Conservation (phyloP, 2,329 filamentous ascomycete genomes). For the Scorias spongiosa region DNA sequence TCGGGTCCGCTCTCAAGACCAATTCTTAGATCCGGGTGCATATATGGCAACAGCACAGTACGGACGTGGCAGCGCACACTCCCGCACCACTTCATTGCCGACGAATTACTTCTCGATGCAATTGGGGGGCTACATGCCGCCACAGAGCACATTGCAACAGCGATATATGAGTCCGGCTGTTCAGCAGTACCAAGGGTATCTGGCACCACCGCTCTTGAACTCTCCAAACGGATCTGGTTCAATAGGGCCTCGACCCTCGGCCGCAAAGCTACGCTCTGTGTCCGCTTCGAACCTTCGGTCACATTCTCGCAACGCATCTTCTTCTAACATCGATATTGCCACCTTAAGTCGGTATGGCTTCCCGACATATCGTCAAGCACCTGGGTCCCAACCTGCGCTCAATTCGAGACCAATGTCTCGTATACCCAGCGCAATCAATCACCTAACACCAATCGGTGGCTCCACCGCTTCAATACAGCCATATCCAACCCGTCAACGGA, state of each 20-base stretch:
- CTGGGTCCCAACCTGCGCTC: conserved; percentile 19
- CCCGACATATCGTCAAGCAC: conserved; percentile 51
- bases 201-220: too few species aligned
- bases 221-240: conserved; percentile 10
- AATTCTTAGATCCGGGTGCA: conserved; percentile 10
- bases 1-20: conserved; percentile 14
- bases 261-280: conserved; percentile 13
- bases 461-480: conserved; percentile 16
- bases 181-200: too few species aligned
- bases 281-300: conserved; percentile 14
- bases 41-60: conserved; percentile 3
- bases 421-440: conserved; percentile 20
- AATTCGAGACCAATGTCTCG: conserved; percentile 13
- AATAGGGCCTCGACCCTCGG: conserved; percentile 7
- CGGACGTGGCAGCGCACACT: conserved; percentile 7
- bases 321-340: conserved; percentile 19
- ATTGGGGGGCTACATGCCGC: conserved; percentile 11
- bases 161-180: conserved; percentile 14
- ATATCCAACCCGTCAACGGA: conserved; percentile 15
- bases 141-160: conserved; percentile 5
- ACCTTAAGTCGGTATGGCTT: conserved; percentile 50
- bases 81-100: conserved; percentile 14
- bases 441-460: conserved; percentile 20
- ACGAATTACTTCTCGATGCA: conserved; percentile 13
- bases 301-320: conserved; percentile 18